Evolutionary conservation across 2,329 filamentous ascomycete genomes (phyloP).

Genomic region (Juglanconis oblonga): DNA sequence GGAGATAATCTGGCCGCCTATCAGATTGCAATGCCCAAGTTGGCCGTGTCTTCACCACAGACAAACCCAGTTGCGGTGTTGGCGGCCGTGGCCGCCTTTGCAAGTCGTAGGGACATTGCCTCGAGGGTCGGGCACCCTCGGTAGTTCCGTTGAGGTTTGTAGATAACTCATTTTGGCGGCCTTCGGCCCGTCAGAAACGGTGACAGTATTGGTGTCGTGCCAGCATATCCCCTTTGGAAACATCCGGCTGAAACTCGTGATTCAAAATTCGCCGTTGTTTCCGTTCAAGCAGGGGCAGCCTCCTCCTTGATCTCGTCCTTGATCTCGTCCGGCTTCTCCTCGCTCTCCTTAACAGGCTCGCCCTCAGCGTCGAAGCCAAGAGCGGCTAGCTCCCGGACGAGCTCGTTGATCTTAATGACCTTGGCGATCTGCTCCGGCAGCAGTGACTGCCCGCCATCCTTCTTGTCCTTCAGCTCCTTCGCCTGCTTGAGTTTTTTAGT

Average conservation of each 20-base stretch:
- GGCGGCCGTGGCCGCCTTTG: neutral
- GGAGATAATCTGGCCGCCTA: too few relatives aligned
- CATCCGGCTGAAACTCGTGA: neutral
- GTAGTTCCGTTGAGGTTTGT: neutral
- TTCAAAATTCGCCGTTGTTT: neutral
- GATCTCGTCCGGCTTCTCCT: slow-evolving; percentile 49
- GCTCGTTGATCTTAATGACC: slow-evolving; percentile 93
- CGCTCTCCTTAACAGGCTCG: slow-evolving; percentile 39
- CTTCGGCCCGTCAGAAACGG: neutral
- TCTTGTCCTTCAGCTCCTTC: slow-evolving; percentile 84
- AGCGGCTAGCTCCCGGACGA: slow-evolving; percentile 81
- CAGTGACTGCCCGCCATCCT: slow-evolving; percentile 77
- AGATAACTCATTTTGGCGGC: neutral
- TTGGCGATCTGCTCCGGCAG: slow-evolving; percentile 96
- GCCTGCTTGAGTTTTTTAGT: slow-evolving; percentile 96
- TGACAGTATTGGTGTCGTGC: neutral
- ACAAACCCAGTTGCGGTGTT: neutral
- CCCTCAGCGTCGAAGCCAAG: slow-evolving; percentile 82
- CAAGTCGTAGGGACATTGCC: too few relatives aligned
- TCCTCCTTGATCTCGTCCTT: slow-evolving; percentile 13
- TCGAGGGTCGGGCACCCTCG: neutral
- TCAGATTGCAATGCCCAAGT: too few relatives aligned
- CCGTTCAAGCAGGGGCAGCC: slow-evolving; percentile 14
- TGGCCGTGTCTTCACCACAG: too few relatives aligned
- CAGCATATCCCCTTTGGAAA: neutral